Percentiles rank a stretch among this genome's conserved stretches.
phyloP scores from a whole-genome alignment of 495 filamentous ascomycete genomes.

The Xylaria flabelliformis region DNA sequence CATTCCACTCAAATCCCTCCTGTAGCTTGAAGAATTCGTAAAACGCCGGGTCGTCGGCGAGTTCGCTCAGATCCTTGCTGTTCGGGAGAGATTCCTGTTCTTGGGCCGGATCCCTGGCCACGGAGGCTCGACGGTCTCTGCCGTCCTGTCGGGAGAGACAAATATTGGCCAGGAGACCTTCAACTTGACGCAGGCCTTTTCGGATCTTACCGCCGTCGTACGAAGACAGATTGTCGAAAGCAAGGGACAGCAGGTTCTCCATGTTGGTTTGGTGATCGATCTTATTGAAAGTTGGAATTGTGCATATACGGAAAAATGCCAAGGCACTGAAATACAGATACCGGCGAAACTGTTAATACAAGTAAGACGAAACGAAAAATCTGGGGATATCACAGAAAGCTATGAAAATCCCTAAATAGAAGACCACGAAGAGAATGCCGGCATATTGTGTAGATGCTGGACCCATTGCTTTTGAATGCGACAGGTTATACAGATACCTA shows the following conservation, averaged over 20 bases:
- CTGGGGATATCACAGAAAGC: constrained; percentile 30
- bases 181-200: constrained; percentile 93
- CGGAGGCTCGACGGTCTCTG: constrained; percentile 81
- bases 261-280: constrained; percentile 54
- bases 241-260: constrained; percentile 90
- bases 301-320: constrained; percentile 31
- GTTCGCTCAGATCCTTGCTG: constrained; percentile 68
- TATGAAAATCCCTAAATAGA: constrained; percentile 9
- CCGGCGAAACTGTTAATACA: constrained; percentile 44
- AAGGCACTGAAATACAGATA: constrained; percentile 28
- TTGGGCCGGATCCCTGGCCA: constrained; percentile 75
- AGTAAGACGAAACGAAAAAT: constrained; percentile 37
- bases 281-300: constrained; percentile 6
- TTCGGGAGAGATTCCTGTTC: constrained; percentile 56
- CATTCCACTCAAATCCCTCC: constrained; percentile 98
- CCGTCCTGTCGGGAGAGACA: constrained; percentile 74
- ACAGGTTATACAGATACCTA: constrained; percentile 25
- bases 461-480: constrained; percentile 6
- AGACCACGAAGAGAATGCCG: neutral
- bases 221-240: constrained; percentile 96
- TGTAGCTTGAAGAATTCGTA: constrained; percentile 96
- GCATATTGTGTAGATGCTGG: neutral
- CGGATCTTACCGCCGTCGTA: constrained; percentile 87
- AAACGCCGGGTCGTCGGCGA: constrained; percentile 87
- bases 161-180: constrained; percentile 94